Evolutionary conservation across 768 basidiomycete species (phyloP), one percentile per base, ranked within the genome.

Genomic region (Tulasnella sp.): DNA sequence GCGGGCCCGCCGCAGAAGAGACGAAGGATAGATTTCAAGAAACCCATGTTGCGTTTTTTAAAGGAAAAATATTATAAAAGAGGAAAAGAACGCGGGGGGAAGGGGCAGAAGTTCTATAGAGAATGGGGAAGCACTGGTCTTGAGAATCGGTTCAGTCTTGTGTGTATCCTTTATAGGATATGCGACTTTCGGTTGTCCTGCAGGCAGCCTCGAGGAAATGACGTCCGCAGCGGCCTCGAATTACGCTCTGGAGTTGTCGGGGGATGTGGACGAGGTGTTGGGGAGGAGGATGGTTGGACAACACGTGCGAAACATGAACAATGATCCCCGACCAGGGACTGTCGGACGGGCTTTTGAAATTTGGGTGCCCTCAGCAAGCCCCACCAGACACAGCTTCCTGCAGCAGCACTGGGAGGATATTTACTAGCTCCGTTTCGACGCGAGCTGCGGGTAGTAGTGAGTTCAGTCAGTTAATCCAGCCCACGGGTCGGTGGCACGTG

Each of bases 1-100:
- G 24, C 62, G 62, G 62, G 31, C 62, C 62, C 62, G 62, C 62
- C 62, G 62, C 62, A 68, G 62, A 68, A 68, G 62, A 68, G 62
- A 27, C 27, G 24, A 68, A 68, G n/a, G 62, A 68, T 12, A 31
- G 62, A 68, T 18, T 68, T 68, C 62, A 68, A 68, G 62, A 68
- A 34, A 31, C 62, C 62, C 62, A 68, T 68, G 27, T 68, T 68
- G 62, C 12, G 62, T 68, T 3, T n/a, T 68, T 27, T 24, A 34
- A 27, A 68, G 62, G 16, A 36, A 62, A n/a, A 27, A 68, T 36
- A 31, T 5, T 34, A 68, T 31, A 27, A 34, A 31, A 68, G 34
- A 27, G 62, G 8, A 68, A 68, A 36, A 36, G 34, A 16, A 62
- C 19, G 27, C 7, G 27, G 58, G 27, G n/a, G n/a, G n/a, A n/a